phyloP scores from a whole-genome alignment of 2,329 filamentous ascomycete species.

The Scedosporium aurantiacum region DNA sequence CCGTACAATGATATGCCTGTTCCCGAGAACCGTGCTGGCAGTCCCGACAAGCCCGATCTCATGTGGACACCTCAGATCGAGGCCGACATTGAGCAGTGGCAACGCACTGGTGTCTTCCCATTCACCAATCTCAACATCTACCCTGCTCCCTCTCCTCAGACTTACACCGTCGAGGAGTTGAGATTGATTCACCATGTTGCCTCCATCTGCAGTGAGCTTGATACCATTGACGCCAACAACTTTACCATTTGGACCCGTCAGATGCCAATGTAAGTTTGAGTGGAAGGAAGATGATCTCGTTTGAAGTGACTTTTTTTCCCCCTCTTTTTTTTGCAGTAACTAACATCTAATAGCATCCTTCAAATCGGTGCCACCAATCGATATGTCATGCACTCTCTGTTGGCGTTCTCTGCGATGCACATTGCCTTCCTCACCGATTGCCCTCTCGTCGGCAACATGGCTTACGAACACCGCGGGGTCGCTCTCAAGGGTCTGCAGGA shows the following conservation, averaged over 20 bases:
- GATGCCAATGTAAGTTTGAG: constrained; percentile 68
- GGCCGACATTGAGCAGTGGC: constrained; percentile 70
- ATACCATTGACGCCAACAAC: constrained; percentile 62
- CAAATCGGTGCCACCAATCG: constrained; percentile 69
- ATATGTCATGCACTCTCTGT: constrained; percentile 88
- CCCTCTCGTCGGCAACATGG: constrained; percentile 73
- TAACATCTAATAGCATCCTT: constrained; percentile 49
- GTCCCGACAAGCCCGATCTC: constrained; percentile 56
- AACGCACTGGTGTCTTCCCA: constrained; percentile 71
- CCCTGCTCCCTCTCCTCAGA: constrained; percentile 60
- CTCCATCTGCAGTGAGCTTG: constrained; percentile 73
- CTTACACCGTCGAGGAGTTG: constrained; percentile 66
- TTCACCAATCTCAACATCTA: constrained; percentile 73
- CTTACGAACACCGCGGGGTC: constrained; percentile 76
- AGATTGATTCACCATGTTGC: constrained; percentile 86
- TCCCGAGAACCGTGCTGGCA: constrained; percentile 48
- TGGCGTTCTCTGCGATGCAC: constrained; percentile 91
- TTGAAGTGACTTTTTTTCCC: constrained; percentile 13
- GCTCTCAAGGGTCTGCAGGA: constrained; percentile 82
- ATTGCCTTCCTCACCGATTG: constrained; percentile 83
- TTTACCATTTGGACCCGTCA: constrained; percentile 90
- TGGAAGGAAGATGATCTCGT: background rate
- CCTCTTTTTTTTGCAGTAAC: no score
- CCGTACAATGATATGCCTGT: constrained; percentile 86
- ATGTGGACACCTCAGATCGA: constrained; percentile 84